Percentiles rank a stretch among this genome's conserved stretches.
Conservation (phyloP, 164 flowering plant genomes). For the Cinnamomum chago region DNA sequence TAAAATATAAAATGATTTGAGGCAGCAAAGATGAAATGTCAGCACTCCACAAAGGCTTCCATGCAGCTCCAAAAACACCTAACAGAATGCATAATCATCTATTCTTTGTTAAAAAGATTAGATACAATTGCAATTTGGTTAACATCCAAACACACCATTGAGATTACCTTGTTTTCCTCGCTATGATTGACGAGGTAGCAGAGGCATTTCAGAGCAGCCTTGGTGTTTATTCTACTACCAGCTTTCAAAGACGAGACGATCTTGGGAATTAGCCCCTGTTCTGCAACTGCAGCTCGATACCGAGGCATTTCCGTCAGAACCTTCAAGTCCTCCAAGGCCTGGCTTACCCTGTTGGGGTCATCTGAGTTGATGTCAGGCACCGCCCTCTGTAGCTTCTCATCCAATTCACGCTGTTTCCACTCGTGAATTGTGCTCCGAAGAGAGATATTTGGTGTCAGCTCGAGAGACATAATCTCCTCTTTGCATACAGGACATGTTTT, state of each 20-base stretch:
- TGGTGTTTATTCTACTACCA: slow-evolving; percentile 5
- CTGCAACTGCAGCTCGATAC: slow-evolving; percentile 11
- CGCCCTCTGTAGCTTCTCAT: slow-evolving; percentile 14
- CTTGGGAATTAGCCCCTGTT: slow-evolving; percentile 16
- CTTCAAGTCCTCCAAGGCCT: slow-evolving; percentile 19
- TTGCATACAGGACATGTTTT: slow-evolving; percentile 23
- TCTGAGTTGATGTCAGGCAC: slow-evolving; percentile 13
- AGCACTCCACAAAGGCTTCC: not conserved
- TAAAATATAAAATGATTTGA: not conserved
- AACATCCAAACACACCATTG: not conserved
- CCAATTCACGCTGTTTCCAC: slow-evolving; percentile 20
- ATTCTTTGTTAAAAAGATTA: too few species aligned
- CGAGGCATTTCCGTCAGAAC: slow-evolving; percentile 14
- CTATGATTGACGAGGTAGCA: slow-evolving; percentile 14
- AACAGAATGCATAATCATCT: not conserved
- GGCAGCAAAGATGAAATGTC: not conserved
- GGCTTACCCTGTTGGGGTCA: slow-evolving; percentile 7
- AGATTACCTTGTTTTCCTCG: slow-evolving; percentile 22
- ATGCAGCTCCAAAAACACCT: not conserved
- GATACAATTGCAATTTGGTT: not conserved
- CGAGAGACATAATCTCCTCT: slow-evolving; percentile 13
- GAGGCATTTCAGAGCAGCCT: slow-evolving; percentile 28
- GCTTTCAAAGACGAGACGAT: slow-evolving; percentile 14
- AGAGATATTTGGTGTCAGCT: slow-evolving; percentile 18
- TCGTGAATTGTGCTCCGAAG: slow-evolving; percentile 17